Conservation (phyloP, 305 asterid genomes). For the Fraxinus albicans region DNA sequence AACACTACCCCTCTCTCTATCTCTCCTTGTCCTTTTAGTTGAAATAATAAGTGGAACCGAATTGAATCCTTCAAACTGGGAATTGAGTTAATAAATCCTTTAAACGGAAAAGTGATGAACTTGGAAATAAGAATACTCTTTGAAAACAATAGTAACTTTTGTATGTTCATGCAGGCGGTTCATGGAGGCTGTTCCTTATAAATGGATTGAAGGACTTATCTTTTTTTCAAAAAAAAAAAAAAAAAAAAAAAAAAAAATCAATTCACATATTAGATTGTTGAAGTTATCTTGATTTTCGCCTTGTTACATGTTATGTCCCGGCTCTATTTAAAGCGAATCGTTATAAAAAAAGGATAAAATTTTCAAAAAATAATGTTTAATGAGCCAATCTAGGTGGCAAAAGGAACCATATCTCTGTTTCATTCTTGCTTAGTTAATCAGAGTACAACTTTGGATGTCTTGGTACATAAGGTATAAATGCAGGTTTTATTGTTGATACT, state of each 20-base stretch:
- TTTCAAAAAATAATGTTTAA: too few species aligned
- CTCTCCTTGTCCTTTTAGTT: neutral
- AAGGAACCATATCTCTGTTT: neutral
- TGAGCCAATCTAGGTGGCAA: neutral
- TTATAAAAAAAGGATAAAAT: too few species aligned
- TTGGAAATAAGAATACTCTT: neutral
- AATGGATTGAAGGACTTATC: neutral
- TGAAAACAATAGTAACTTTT: neutral
- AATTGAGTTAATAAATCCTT: neutral
- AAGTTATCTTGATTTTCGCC: neutral
- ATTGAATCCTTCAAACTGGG: slow-evolving; percentile 4
- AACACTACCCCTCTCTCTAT: neutral
- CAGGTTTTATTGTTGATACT: neutral
- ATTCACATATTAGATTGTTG: too few species aligned
- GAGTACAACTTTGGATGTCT: neutral
- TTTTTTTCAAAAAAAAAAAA: too few species aligned
- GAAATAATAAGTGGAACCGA: neutral
- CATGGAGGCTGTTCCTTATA: neutral
- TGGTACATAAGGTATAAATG: neutral
- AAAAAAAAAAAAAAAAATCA: too few species aligned
- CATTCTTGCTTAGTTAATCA: neutral
- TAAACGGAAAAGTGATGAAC: neutral
- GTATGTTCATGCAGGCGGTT: neutral
- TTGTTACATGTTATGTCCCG: neutral
- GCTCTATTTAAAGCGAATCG: neutral